Conservation (phyloP, 306 rosid species). For the Quercus variabilis region DNA sequence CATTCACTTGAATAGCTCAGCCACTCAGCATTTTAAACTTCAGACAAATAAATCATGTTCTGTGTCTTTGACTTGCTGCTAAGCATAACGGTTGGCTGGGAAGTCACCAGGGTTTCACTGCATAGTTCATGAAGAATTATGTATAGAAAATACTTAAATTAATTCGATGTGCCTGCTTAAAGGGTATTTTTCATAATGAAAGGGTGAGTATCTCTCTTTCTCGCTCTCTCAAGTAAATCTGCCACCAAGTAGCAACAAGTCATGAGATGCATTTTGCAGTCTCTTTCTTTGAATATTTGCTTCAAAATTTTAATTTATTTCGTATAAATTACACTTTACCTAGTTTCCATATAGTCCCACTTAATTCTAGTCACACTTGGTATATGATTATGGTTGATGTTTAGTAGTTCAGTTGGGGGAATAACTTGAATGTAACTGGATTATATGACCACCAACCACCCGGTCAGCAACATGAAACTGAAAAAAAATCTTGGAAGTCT, state of each 20-base stretch:
- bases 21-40: background rate
- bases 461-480: background rate
- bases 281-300: too few relatives aligned
- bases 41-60: background rate
- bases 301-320: too few relatives aligned
- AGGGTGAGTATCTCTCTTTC: background rate
- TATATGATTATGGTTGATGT: too few relatives aligned
- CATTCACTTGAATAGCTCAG: too few relatives aligned
- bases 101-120: too few relatives aligned
- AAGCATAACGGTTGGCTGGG: background rate
- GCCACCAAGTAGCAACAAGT: background rate
- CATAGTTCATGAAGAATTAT: too few relatives aligned
- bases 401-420: background rate
- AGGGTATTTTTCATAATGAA: background rate
- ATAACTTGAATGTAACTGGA: background rate
- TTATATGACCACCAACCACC: background rate
- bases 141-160: background rate
- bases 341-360: too few relatives aligned
- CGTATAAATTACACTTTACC: too few relatives aligned
- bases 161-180: background rate
- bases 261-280: too few relatives aligned
- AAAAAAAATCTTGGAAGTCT: background rate
- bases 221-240: background rate
- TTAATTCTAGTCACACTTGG: too few relatives aligned
- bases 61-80: background rate